phyloP scores from a whole-genome alignment of 2,329 filamentous ascomycete species.

The Scorias spongiosa region DNA sequence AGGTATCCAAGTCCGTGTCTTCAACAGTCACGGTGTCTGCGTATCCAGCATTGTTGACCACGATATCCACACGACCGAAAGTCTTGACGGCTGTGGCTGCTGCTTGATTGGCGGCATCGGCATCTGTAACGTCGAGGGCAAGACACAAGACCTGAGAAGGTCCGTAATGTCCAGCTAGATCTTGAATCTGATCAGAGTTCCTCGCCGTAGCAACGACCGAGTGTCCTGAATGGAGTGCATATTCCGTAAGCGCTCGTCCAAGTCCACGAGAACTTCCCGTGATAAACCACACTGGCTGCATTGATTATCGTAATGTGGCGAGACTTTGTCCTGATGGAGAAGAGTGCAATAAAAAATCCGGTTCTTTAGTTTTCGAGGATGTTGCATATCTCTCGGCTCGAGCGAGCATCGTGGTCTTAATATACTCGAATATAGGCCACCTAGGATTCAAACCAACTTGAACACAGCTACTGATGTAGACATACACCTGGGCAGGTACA shows the following conservation, averaged over 20 bases:
- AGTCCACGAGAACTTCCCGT: not conserved
- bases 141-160: not conserved
- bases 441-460: too few relatives aligned
- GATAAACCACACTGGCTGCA: not conserved
- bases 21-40: not conserved
- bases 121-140: not conserved
- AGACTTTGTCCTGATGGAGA: too few relatives aligned
- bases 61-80: constrained; percentile 83
- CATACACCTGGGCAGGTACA: too few relatives aligned
- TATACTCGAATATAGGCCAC: too few relatives aligned
- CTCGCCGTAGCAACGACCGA: not conserved
- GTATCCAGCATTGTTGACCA: constrained; percentile 86
- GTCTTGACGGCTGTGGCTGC: constrained; percentile 52
- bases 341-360: too few relatives aligned
- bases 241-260: not conserved
- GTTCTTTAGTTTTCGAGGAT: too few relatives aligned
- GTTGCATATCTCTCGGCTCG: too few relatives aligned
- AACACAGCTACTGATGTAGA: too few relatives aligned
- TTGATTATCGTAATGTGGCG: not conserved
- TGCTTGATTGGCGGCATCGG: not conserved
- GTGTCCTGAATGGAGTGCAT: not conserved
- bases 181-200: not conserved
- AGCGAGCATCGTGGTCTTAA: too few relatives aligned
- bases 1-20: not conserved
- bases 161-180: not conserved